These are phyloP conservation scores for Arachis hypogaea DNA, from an alignment of 306 rosid genomes.

Conservation along the genomic window DNA sequence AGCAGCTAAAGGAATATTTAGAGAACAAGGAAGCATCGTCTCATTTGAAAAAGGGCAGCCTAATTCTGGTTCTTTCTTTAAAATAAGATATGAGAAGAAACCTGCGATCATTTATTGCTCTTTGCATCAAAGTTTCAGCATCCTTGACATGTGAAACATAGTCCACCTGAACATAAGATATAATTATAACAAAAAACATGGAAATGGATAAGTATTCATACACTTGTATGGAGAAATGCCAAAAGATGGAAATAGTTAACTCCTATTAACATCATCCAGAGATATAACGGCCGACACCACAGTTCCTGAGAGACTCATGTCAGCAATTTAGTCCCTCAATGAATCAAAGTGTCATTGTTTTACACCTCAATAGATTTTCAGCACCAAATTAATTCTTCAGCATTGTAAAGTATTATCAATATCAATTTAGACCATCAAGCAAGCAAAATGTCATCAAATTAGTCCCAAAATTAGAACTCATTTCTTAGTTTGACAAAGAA, in stretches of 20 bases:
- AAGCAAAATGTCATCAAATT: background rate
- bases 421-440: background rate
- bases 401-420: background rate
- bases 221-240: constrained; percentile 8
- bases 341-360: background rate
- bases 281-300: background rate
- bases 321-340: background rate
- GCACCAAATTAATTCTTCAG: background rate
- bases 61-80: constrained; percentile 21
- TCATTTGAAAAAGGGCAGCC: constrained; percentile 32
- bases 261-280: background rate
- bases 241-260: background rate
- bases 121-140: constrained; percentile 78
- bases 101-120: constrained; percentile 77
- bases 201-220: constrained; percentile 14
- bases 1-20: constrained; percentile 24
- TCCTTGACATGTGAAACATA: constrained; percentile 82
- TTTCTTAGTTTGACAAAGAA: background rate
- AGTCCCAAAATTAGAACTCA: background rate
- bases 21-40: background rate
- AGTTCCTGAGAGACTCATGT: background rate
- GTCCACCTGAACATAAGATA: constrained; percentile 65
- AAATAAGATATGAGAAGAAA: constrained; percentile 40
- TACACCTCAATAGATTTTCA: background rate
- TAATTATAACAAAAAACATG: constrained; percentile 31